phyloP scores from a whole-genome alignment of 2,329 filamentous ascomycete genomes.

The Madurella mycetomatis region DNA sequence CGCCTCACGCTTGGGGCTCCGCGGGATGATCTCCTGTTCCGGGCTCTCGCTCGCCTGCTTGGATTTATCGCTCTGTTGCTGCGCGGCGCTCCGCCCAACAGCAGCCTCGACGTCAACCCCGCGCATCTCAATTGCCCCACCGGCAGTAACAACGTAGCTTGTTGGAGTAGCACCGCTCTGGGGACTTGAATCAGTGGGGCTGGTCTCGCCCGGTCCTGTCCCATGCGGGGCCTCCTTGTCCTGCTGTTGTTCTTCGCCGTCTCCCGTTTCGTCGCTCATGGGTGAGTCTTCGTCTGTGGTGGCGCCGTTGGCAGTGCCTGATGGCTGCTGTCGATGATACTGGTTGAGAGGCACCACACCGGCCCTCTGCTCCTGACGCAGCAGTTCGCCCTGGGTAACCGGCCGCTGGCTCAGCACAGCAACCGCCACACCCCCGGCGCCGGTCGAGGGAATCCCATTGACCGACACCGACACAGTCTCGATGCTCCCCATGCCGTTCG shows the following conservation, averaged over 20 bases:
- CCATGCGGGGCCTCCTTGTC: slow-evolving; percentile 67
- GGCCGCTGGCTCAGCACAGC: slow-evolving; percentile 38
- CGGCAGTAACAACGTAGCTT: slow-evolving; percentile 36
- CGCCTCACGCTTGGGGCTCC: slow-evolving; percentile 51
- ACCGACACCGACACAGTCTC: slow-evolving; percentile 76
- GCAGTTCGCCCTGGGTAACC: slow-evolving; percentile 76
- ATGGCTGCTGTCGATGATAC: slow-evolving; percentile 38
- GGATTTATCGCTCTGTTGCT: slow-evolving; percentile 19
- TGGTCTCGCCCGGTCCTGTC: slow-evolving; percentile 78
- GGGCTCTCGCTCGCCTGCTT: neutral
- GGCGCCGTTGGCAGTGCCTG: neutral
- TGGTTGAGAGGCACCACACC: slow-evolving; percentile 70
- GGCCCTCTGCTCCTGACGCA: slow-evolving; percentile 81
- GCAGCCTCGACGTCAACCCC: slow-evolving; percentile 59
- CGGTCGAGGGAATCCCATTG: slow-evolving; percentile 60
- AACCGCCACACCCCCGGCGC: slow-evolving; percentile 25
- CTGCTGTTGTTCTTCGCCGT: slow-evolving; percentile 34
- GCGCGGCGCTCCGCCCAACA: slow-evolving; percentile 43
- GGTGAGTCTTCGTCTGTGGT: slow-evolving; percentile 26
- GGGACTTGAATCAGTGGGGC: slow-evolving; percentile 79
- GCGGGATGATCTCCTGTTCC: slow-evolving; percentile 26
- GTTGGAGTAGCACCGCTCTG: slow-evolving; percentile 45
- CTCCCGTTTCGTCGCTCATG: slow-evolving; percentile 28
- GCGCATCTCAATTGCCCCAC: slow-evolving; percentile 42
- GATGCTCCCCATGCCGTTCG: slow-evolving; percentile 72